Base-by-base conservation (phyloP, 2,329 filamentous ascomycete species). In the Epichloe uncinata region DNA sequence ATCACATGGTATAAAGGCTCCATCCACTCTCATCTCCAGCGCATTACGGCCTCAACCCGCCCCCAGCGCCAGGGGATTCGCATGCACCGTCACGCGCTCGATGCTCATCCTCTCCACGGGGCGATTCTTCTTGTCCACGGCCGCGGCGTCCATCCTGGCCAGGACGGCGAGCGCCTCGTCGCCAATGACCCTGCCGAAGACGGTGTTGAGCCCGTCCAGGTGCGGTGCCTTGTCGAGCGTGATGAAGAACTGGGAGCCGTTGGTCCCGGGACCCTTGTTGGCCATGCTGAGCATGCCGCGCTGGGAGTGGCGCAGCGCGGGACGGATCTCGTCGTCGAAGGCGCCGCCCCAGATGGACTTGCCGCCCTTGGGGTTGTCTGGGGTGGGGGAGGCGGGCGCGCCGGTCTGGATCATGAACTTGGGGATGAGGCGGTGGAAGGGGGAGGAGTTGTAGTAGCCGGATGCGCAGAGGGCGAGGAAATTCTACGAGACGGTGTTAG, bases 381-480 rank as follows among this genome's bases (percentile, higher is more conserved):
- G 72, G 0, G 72, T 71, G 9, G 64, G 75, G 34, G 70, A 63
- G 20, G 76, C 75, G 2, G 81, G 81, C 1, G 73, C 83, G 57
- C 87, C 87, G 16, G 83, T 81, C 66, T 93, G 87, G 20, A 81
- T 72, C 78, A 94, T 93, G 74, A 94, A 94, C 54, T 73, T 73
- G 9, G 86, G 83, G 52, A 93, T 90, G 54, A 87, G 73, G 48
- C 87, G 82, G 73, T 93, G 87, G 67, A 93, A 85, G 54, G 83
- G 83, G 22, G 84, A 87, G 60, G 68, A 67, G 63, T 86, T 73
- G 71, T 89, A 93, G 72, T 85, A 88, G 60, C 74, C 74, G 9
- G 85, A 88, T 46, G 85, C 87, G 72, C 85, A 89, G 55, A 93
- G 82, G 48, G 87, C 87, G 57, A 94, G 81, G 69, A 94, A 94